Evolutionary conservation across 495 filamentous ascomycete species (phyloP).

Genomic region (Eremomyces bilateralis): DNA sequence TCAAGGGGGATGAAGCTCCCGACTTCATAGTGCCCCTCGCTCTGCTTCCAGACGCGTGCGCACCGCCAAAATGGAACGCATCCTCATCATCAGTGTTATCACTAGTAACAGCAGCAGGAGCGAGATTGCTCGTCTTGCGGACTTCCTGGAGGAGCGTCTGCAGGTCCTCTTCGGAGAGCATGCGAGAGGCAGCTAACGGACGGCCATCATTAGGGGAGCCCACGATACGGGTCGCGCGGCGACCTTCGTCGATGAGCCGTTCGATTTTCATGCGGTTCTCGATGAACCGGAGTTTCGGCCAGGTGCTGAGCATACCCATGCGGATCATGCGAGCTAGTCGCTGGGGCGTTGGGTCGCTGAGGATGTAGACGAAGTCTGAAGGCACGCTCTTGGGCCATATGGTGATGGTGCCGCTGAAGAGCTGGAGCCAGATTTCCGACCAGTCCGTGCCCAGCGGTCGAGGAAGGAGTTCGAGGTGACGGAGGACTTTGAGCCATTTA

Average conservation of each 20-base stretch:
- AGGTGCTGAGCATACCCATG: conserved; percentile 65
- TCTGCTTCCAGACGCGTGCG: conserved; percentile 1
- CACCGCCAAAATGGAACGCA: background rate
- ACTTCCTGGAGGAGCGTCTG: conserved; percentile 6
- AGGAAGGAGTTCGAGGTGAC: conserved; percentile 78
- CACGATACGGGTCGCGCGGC: conserved; percentile 29
- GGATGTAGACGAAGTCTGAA: conserved; percentile 66
- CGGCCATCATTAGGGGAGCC: conserved; percentile 3
- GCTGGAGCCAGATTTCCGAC: conserved; percentile 86
- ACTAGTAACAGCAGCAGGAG: conserved; percentile 4
- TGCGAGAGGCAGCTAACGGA: conserved; percentile 4
- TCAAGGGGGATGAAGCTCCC: background rate
- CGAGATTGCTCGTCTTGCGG: conserved; percentile 1
- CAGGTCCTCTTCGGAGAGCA: conserved; percentile 18
- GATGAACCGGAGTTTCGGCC: conserved; percentile 79
- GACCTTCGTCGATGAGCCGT: conserved; percentile 50
- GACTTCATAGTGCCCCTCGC: background rate
- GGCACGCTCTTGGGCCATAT: conserved; percentile 67
- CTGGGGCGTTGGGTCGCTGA: conserved; percentile 55
- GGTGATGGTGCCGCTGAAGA: conserved; percentile 83
- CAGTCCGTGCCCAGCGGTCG: conserved; percentile 88
- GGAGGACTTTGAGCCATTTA: conserved; percentile 89
- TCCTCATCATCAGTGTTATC: background rate
- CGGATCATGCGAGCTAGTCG: conserved; percentile 72
- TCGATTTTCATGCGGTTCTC: conserved; percentile 71